A percentile compares a stretch with the other conserved stretches of the same genome.
phyloP scores from a whole-genome alignment of 2,329 filamentous ascomycete species.

The Fusarium newnesense region DNA sequence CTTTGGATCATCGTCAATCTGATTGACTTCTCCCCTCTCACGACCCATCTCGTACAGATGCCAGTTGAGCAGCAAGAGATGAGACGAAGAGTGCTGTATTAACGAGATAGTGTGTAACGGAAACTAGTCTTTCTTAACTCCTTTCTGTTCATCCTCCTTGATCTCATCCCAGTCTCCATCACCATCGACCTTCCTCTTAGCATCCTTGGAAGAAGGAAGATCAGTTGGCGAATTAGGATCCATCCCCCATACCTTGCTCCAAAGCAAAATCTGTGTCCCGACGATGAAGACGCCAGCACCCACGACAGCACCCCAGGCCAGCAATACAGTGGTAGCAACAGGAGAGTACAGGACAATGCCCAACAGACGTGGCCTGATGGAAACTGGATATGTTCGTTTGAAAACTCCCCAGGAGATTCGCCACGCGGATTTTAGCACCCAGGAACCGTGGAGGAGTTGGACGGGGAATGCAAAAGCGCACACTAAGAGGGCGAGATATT shows the following conservation, averaged over 20 bases:
- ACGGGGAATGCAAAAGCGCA: not conserved
- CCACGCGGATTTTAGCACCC: conserved; percentile 24
- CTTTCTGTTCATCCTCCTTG: not conserved
- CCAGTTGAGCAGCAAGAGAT: no score
- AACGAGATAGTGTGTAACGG: no score
- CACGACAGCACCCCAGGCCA: not conserved
- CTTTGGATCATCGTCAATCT: no score
- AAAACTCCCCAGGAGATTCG: conserved; percentile 7
- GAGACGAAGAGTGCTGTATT: no score
- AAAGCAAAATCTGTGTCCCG: not conserved
- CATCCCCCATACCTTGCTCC: conserved; percentile 4
- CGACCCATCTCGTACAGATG: no score
- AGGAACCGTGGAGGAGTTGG: conserved; percentile 14
- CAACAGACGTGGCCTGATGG: not conserved
- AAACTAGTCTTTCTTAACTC: not conserved
- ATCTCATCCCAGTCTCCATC: not conserved
- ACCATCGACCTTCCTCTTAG: not conserved
- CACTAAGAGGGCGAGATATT: not conserved
- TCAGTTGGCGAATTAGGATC: not conserved
- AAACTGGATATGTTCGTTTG: conserved; percentile 18
- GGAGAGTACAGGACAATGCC: conserved; percentile 18
- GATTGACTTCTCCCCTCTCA: no score
- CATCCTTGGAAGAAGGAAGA: not conserved
- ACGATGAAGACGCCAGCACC: not conserved
- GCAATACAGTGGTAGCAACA: not conserved